These are phyloP conservation scores for Sporisorium graminicola DNA, from an alignment of 1,284 basidiomycete species.

Conservation along the genomic window DNA sequence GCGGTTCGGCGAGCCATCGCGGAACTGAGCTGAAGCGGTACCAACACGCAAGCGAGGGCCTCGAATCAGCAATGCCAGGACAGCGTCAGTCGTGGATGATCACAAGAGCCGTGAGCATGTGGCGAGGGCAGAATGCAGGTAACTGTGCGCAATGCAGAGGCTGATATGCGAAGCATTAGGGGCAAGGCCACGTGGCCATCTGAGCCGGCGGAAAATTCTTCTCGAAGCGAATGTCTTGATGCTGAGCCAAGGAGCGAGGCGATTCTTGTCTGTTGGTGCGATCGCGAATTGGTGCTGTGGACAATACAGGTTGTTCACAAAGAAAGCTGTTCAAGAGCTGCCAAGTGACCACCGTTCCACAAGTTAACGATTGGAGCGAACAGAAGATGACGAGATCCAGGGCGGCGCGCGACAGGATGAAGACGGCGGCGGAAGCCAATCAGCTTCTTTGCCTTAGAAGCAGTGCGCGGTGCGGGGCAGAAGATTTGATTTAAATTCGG, in stretches of 20 bases:
- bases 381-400: too few species aligned
- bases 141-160: not conserved
- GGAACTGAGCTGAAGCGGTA: not conserved
- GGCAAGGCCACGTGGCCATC: not conserved
- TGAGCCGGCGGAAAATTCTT: conserved; percentile 4
- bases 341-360: too few species aligned
- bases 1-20: conserved; percentile 24
- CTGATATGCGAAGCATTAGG: not conserved
- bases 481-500: too few species aligned
- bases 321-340: too few species aligned
- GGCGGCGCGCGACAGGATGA: too few species aligned
- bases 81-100: not conserved
- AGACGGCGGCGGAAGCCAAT: too few species aligned
- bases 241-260: not conserved
- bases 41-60: not conserved
- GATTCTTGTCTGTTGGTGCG: not conserved
- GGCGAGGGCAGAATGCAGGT: not conserved
- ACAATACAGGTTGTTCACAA: too few species aligned
- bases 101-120: not conserved
- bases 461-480: too few species aligned
- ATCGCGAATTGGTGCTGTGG: too few species aligned
- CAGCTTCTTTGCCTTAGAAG: too few species aligned
- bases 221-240: not conserved
- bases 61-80: not conserved
- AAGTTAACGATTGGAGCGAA: too few species aligned